Evolutionary conservation across 2,329 filamentous ascomycete genomes (phyloP).

Genomic region (Colletotrichum camelliae): DNA sequence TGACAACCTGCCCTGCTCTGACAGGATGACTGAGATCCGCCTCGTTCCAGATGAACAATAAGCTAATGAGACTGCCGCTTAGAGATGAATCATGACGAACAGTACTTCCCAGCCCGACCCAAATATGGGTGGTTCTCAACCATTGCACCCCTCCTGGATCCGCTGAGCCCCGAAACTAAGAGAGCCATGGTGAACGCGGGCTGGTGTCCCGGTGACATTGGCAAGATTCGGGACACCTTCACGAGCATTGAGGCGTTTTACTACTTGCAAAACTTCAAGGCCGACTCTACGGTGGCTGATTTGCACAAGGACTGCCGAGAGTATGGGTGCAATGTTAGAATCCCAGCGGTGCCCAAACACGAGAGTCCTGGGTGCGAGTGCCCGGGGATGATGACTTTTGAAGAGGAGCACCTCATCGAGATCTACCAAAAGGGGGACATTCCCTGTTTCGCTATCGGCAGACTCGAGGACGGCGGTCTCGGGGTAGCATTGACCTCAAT

Average conservation of each 20-base stretch:
- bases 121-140: not conserved
- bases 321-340: not conserved
- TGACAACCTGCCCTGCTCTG: not conserved
- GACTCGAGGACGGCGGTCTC: not conserved
- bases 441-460: constrained; percentile 1
- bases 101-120: not conserved
- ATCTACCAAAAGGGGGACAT: not conserved
- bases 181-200: not conserved
- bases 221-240: not conserved
- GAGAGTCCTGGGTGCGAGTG: not conserved
- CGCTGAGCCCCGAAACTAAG: not conserved
- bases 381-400: not conserved
- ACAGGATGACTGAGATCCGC: not conserved
- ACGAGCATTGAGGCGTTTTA: not conserved
- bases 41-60: not conserved
- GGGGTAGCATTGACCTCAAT: not conserved
- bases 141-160: not conserved
- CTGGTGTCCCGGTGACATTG: constrained; percentile 2
- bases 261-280: not conserved
- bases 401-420: not conserved
- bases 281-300: not conserved
- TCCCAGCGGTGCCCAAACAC: not conserved
- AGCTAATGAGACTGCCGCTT: not conserved
- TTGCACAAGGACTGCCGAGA: not conserved
- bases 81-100: not conserved